Base-by-base conservation (phyloP, 2,329 filamentous ascomycete genomes). In the Trichophyton simii region DNA sequence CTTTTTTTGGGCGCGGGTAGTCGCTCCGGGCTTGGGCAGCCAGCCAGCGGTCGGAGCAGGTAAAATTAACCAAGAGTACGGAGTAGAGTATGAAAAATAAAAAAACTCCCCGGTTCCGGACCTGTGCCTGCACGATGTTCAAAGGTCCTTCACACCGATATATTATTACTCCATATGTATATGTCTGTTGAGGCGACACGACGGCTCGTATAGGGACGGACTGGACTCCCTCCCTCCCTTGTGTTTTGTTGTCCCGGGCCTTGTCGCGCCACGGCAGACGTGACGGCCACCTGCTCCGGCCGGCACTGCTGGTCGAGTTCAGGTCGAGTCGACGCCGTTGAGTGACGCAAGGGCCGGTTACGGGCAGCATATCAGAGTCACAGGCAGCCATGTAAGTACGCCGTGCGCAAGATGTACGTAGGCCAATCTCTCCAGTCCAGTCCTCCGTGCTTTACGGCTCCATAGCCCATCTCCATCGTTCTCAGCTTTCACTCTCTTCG, bases 11-110 rank as follows among this genome's bases (percentile, higher is more conserved):
- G 46, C 34, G 46, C 46, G 46, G 20, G 46, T 28, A 28, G 52
- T 54, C 18, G 48, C 48, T 54, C 22, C 48, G 52, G 41, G 52
- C 15, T 55, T 55, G 52, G 52, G 52, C 52, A 55, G 28, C 52
- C 34, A 38, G 34, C 34, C 28, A 38, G 28, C 28, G 28, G 28
- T 31, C 6, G 28, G 28, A 6, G 28, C 34, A 38, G 3, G 34
- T 38, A 38, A 38, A 13, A 13, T 38, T 11, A 38, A 38, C 9
- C 6, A 31, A 8, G 9, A 55, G 50, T n/a, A 28, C 18, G 18
- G 18, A 18, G 18, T 18, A 18, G 18, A 18, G 18, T 22, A 22
- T 22, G 22, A 22, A 22, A 3, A 22, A 22, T 5, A 15, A 52
- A 18, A 52, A 28, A 25, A 25, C 9, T 20, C 22, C 13, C 52